phyloP scores from a whole-genome alignment of 176 grass and related monocot species.

The Musa beccarii region DNA sequence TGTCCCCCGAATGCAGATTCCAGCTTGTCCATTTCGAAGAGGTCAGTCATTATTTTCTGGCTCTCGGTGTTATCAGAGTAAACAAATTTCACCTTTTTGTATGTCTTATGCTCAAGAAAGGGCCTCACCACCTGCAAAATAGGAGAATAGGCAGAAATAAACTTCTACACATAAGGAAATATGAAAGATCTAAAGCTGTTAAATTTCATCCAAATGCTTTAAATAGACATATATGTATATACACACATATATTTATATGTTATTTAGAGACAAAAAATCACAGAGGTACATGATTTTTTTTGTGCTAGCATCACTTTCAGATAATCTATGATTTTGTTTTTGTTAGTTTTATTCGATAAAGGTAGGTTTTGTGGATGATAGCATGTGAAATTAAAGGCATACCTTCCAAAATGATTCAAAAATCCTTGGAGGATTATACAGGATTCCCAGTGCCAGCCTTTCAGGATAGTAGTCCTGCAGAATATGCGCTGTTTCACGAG shows the following conservation, averaged over 20 bases:
- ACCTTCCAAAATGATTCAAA: conserved; percentile 88
- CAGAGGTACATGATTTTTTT: no score
- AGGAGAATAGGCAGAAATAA: no score
- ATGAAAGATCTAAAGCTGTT: no score
- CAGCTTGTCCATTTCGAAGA: conserved; percentile 61
- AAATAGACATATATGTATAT: no score
- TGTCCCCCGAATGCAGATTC: conserved; percentile 53
- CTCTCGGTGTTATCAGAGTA: conserved; percentile 58
- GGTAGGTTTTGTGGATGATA: no score
- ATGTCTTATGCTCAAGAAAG: conserved; percentile 59
- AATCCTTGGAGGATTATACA: conserved; percentile 77
- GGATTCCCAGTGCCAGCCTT: conserved; percentile 59
- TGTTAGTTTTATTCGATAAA: no score
- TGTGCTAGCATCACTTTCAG: no score
- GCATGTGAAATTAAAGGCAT: neutral
- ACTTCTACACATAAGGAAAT: no score
- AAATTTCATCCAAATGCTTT: no score
- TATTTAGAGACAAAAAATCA: no score
- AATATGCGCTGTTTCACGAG: conserved; percentile 52
- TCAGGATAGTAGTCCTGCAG: conserved; percentile 80
- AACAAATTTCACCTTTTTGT: conserved; percentile 77
- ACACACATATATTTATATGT: no score
- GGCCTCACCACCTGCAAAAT: conserved; percentile 60
- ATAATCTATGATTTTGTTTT: no score
- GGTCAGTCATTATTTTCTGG: conserved; percentile 70